A percentile compares a stretch with the other conserved stretches of the same genome.
Conservation (phyloP, 2,329 filamentous ascomycete genomes). For the Penicillium sp. region DNA sequence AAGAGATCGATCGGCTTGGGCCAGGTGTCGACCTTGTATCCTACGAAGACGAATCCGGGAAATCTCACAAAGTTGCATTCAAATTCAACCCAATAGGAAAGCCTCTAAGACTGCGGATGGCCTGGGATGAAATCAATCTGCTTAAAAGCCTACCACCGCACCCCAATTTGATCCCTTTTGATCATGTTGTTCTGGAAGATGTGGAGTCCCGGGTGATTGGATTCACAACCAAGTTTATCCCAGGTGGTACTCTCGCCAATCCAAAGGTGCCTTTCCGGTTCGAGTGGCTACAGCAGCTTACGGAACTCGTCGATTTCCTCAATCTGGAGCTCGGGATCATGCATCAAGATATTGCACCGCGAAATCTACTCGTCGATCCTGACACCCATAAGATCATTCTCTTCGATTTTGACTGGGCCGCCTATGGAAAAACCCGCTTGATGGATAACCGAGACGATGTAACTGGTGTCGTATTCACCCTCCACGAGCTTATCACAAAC, state of each 20-base stretch:
- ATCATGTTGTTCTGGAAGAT: constrained; percentile 25
- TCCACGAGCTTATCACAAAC: constrained; percentile 27
- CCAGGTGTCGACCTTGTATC: constrained; percentile 13
- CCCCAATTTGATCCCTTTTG: constrained; percentile 29
- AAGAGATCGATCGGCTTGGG: constrained; percentile 16
- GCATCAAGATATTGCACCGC: constrained; percentile 31
- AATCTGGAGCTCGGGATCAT: constrained; percentile 26
- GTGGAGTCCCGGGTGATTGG: constrained; percentile 24
- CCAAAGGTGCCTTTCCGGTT: constrained; percentile 17
- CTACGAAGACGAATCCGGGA: constrained; percentile 12
- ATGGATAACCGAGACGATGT: constrained; percentile 22
- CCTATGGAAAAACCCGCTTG: constrained; percentile 15
- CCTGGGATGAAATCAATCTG: constrained; percentile 27
- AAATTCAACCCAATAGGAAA: constrained; percentile 19
- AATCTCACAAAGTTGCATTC: constrained; percentile 14
- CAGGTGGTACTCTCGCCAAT: constrained; percentile 23
- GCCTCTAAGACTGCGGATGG: constrained; percentile 14
- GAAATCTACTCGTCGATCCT: constrained; percentile 28
- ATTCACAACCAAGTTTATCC: constrained; percentile 25
- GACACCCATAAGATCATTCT: constrained; percentile 18
- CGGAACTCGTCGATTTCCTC: constrained; percentile 21
- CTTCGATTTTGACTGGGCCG: constrained; percentile 24
- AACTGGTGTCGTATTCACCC: constrained; percentile 20
- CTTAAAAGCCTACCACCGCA: constrained; percentile 24
- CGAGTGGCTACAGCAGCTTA: constrained; percentile 24